Evolutionary conservation across 1,284 basidiomycete species (phyloP), one percentile per base, ranked within the genome.

Genomic region (Melampsora medusae): DNA sequence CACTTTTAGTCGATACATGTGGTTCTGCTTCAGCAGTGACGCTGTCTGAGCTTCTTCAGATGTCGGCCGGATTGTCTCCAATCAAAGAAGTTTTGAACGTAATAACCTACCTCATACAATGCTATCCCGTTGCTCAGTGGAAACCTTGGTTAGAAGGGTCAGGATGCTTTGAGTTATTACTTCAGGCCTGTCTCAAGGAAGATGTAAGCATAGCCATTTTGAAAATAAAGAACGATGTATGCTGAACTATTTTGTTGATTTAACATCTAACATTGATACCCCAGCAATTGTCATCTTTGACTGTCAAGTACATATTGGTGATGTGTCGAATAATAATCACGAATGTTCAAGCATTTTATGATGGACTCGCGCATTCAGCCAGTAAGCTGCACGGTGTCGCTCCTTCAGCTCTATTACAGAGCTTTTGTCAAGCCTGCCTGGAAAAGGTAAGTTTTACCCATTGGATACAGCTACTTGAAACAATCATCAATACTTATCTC

Each of bases 371-470:
- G 22, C 53, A 56, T 28, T 56, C 53, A 28, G 38, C 62, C 46
- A 19, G 35, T n/a, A 46, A 71, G n/a, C 38, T 48, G 3, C 38
- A 33, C 50, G 69, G 69, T 4, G 62, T 71, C 9, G 49, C 59
- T 22, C 59, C 69, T 16, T 50, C 69, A 38, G 69, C 60, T 71
- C 19, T 71, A 19, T 31, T 71, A 10, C 49, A 38, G 19, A 71
- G 69, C 60, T 71, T 71, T 71, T 71, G 69, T 61, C 69, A 49
- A 31, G 62, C 69, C 33, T 71, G 69, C 17, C 60, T 71, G 4
- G 69, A 71, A n/a, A 71, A 64, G 28, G 69, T 71, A 64, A n/a
- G 22, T 31, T 28, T 4, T 28, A 56, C 53, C 9, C 53, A 2
- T 22, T 56, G 14, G 53, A 22, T 56, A n/a, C 28, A 22, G 42